Percentiles rank a stretch among this genome's conserved stretches.
Evolutionary conservation across 2,329 filamentous ascomycete species (phyloP).

Genomic region (Chaetomium sp.): DNA sequence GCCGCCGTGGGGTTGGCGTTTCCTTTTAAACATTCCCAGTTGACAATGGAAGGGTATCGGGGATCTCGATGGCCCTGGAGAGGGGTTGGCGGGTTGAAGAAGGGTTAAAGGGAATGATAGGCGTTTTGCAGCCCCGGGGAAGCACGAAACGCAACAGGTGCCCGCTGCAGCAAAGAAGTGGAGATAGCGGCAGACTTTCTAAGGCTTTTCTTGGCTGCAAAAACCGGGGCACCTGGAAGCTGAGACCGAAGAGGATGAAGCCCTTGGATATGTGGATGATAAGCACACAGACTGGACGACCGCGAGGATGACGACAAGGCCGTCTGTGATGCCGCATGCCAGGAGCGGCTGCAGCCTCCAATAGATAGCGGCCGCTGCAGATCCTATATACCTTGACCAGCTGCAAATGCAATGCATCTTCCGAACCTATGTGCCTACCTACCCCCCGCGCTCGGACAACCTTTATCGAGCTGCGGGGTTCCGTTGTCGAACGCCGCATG

Average conservation of each 20-base stretch:
- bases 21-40: conserved; percentile 1
- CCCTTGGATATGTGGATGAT: background rate
- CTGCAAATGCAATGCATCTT: too few species aligned
- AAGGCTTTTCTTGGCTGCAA: background rate
- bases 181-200: too few species aligned
- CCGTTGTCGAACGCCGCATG: background rate
- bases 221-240: background rate
- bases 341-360: conserved; percentile 6
- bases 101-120: background rate
- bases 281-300: conserved; percentile 1
- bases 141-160: background rate
- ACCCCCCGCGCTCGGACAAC: conserved; percentile 1
- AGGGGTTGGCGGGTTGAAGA: background rate
- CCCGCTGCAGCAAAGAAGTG: background rate
- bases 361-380: conserved; percentile 13
- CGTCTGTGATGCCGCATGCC: conserved; percentile 1
- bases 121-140: background rate
- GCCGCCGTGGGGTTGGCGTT: conserved; percentile 4
- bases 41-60: too few species aligned
- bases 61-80: background rate
- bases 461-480: conserved; percentile 4
- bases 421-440: background rate
- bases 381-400: conserved; percentile 9
- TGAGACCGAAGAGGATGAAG: background rate
- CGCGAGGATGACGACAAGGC: conserved; percentile 7